Evolutionary conservation across 768 basidiomycete species (phyloP).

Genomic region (Baorangia bicolor): DNA sequence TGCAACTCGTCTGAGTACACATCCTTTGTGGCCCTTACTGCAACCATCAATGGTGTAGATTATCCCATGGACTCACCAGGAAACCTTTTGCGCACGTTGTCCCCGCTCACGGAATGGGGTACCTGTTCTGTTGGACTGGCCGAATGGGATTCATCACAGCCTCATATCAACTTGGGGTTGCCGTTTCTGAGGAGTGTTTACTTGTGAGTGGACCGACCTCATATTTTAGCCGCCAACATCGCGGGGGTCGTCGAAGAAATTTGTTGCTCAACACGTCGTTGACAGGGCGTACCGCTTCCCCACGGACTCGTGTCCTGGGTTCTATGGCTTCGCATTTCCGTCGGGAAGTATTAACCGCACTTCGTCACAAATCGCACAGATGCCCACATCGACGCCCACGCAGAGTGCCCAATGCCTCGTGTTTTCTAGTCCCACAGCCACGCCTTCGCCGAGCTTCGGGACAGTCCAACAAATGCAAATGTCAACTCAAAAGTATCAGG

Average conservation of each 20-base stretch:
- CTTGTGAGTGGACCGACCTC: conserved; percentile 7
- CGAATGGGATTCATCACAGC: background rate
- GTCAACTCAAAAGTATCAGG: conserved; percentile 11
- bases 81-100: conserved; percentile 12
- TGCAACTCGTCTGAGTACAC: conserved; percentile 18
- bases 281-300: conserved; percentile 30
- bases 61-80: conserved; percentile 24
- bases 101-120: conserved; percentile 4
- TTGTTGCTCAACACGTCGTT: background rate
- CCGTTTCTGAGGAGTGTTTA: conserved; percentile 20
- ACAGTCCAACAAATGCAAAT: conserved; percentile 12
- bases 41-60: conserved; percentile 27
- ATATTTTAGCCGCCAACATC: background rate
- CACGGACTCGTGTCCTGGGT: conserved; percentile 26
- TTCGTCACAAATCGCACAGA: conserved; percentile 18
- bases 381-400: conserved; percentile 16
- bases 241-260: background rate
- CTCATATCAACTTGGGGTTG: conserved; percentile 7
- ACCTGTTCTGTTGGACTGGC: conserved; percentile 13
- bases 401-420: conserved; percentile 16
- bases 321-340: conserved; percentile 28
- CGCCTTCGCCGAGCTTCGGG: conserved; percentile 13
- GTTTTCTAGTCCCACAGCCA: conserved; percentile 12
- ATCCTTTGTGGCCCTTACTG: conserved; percentile 19
- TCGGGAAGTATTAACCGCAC: conserved; percentile 25